These are phyloP conservation scores for Thoreauomyces humboldtii DNA, from an alignment of 192 early-diverging fungal genomes.

Conservation along the genomic window DNA sequence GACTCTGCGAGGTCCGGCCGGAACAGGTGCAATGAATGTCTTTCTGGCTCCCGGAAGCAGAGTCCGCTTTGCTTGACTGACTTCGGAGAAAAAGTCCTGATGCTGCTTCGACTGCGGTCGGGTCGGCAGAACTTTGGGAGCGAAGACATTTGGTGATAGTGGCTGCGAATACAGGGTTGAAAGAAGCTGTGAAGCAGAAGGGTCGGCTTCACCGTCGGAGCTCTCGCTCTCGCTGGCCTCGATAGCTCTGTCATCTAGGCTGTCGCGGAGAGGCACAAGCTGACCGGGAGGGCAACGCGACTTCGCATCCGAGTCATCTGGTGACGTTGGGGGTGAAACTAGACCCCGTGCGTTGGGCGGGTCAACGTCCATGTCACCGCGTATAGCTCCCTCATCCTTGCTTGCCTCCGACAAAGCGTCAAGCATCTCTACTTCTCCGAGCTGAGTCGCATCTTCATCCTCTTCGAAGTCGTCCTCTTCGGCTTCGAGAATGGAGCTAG, in stretches of 20 bases:
- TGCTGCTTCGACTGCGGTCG: too few species aligned
- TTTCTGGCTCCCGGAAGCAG: not conserved
- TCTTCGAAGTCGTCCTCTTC: too few species aligned
- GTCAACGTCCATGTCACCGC: too few species aligned
- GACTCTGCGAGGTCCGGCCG: not conserved
- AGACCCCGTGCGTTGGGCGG: too few species aligned
- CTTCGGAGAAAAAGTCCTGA: not conserved
- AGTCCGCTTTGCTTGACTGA: not conserved
- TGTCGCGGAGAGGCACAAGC: not conserved
- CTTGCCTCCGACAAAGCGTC: too few species aligned
- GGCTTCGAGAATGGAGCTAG: too few species aligned
- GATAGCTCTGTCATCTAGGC: not conserved
- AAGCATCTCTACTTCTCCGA: too few species aligned
- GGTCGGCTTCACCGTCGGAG: not conserved
- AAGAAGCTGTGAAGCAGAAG: not conserved
- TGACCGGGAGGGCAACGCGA: too few species aligned
- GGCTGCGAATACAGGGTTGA: not conserved
- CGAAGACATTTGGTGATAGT: not conserved
- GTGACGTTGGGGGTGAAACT: slow-evolving; percentile 2
- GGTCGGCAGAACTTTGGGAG: too few species aligned
- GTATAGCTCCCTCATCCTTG: too few species aligned
- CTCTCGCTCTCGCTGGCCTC: not conserved
- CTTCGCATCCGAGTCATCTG: not conserved
- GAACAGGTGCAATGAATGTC: not conserved
- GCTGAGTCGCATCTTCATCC: too few species aligned